A percentile compares a stretch with the other conserved stretches of the same genome.
Conservation (phyloP, 257 asterid genomes). For the Datura wrightii region DNA sequence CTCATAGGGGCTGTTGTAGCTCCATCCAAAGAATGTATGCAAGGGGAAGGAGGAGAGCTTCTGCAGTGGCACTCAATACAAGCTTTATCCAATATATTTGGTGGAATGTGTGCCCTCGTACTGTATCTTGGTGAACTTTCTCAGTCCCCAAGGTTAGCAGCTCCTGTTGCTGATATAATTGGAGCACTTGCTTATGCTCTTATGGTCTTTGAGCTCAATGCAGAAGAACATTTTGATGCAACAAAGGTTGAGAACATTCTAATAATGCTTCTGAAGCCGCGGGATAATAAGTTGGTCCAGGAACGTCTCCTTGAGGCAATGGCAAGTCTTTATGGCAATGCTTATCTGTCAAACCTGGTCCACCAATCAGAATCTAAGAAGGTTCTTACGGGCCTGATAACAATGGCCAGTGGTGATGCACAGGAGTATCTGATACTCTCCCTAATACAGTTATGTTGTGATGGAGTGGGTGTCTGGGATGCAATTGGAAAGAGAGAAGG, state of each 20-base stretch:
- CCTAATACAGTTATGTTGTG: constrained; percentile 61
- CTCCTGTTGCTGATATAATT: constrained; percentile 85
- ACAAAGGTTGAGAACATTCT: constrained; percentile 62
- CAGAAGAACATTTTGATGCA: constrained; percentile 55
- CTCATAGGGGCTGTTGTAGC: constrained; percentile 82
- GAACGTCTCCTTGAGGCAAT: constrained; percentile 88
- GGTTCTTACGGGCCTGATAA: constrained; percentile 78
- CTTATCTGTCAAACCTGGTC: constrained; percentile 48
- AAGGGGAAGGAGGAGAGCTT: constrained; percentile 72
- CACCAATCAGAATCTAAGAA: constrained; percentile 73
- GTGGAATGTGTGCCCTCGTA: constrained; percentile 70
- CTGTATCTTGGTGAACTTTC: constrained; percentile 84
- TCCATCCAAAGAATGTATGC: constrained; percentile 84
- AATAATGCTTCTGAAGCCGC: constrained; percentile 75
- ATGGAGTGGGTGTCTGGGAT: constrained; percentile 69
- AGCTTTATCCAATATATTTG: constrained; percentile 75
- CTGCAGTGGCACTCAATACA: constrained; percentile 72
- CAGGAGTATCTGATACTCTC: constrained; percentile 72
- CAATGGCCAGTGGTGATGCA: constrained; percentile 69
- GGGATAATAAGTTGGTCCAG: constrained; percentile 80
- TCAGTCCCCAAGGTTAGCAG: constrained; percentile 80
- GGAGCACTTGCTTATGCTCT: constrained; percentile 91
- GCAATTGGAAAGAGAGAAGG: constrained; percentile 92
- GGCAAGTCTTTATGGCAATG: constrained; percentile 76
- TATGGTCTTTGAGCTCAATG: constrained; percentile 64